Base-by-base conservation (phyloP, 2,329 filamentous ascomycete genomes). In the Harringtonia aguacate region DNA sequence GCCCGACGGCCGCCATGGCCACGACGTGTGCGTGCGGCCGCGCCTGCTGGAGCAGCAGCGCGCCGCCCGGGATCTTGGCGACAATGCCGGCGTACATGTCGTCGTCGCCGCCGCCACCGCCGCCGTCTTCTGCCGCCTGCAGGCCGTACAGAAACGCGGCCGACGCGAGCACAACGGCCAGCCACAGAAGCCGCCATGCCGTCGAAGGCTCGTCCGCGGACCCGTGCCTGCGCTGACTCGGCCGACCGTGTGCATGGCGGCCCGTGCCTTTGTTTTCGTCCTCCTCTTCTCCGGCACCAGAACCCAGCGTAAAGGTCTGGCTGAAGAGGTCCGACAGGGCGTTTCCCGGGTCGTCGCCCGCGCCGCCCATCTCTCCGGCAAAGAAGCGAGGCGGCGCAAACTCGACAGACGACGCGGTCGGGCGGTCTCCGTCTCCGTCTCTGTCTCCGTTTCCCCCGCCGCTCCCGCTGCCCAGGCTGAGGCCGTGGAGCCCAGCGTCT, bases 351-450 rank as follows among this genome's bases (percentile, higher is more conserved):
- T 69, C 67, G 36, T 61, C 24, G 6, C 14, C 18, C 21, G 18
- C 17, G 13, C 34, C 30, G 8, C 18, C 29, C 28, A 45, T 3
- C 20, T 61, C 53, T 2, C 67, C 64, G 4, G 77, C 75, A 58
- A 79, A 81, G 60, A 79, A 75, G n/a, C 61, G 73, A 2, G 76
- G 77, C 38, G 77, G 73, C 46, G 77, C 34, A 46, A 51, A 50
- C 43, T 52, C 44, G 13, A 51, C 42, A 9, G 20, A 20, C 7
- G 37, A 17, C 9, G 30, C n/a, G n/a, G n/a, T n/a, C n/a, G n/a
- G n/a, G n/a, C n/a, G n/a, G n/a, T n/a, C n/a, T n/a, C n/a, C n/a
- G n/a, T n/a, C n/a, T n/a, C n/a, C n/a, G n/a, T n/a, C n/a, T n/a
- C n/a, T n/a, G n/a, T n/a, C n/a, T n/a, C n/a, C n/a, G n/a, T n/a